Conservation (phyloP, 305 asterid genomes). For the Fraxinus nigra region DNA sequence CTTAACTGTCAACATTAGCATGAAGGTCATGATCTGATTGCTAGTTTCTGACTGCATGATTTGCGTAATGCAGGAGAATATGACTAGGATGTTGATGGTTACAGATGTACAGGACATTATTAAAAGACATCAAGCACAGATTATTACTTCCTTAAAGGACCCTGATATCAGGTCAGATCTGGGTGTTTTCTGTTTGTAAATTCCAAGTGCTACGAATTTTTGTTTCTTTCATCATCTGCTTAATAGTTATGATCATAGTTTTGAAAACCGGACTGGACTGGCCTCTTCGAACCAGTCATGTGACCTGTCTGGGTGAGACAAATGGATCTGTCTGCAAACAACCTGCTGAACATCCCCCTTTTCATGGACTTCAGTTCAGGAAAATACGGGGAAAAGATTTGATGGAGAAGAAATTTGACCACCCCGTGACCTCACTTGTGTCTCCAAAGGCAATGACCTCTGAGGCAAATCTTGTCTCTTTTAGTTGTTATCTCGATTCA, state of each 20-base stretch:
- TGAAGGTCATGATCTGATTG: constrained; percentile 14
- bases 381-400: not conserved
- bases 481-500: not conserved
- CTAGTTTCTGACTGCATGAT: constrained; percentile 34
- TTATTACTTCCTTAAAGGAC: constrained; percentile 94
- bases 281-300: not conserved
- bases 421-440: not conserved
- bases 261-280: not conserved
- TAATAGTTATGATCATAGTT: not conserved
- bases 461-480: not conserved
- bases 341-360: not conserved
- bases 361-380: not conserved
- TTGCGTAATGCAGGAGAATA: constrained; percentile 80
- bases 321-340: not conserved
- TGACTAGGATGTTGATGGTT: constrained; percentile 99
- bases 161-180: constrained; percentile 94
- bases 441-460: not conserved
- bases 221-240: not conserved
- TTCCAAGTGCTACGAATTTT: not conserved
- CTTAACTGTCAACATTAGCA: not conserved
- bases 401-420: constrained; percentile 1
- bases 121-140: constrained; percentile 99
- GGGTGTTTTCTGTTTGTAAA: constrained; percentile 21
- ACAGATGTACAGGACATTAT: constrained; percentile 96
- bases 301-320: not conserved